A percentile compares a stretch with the other conserved stretches of the same genome.
Conservation (phyloP, 163 green algal species). For the Prototheca stagnorum region DNA sequence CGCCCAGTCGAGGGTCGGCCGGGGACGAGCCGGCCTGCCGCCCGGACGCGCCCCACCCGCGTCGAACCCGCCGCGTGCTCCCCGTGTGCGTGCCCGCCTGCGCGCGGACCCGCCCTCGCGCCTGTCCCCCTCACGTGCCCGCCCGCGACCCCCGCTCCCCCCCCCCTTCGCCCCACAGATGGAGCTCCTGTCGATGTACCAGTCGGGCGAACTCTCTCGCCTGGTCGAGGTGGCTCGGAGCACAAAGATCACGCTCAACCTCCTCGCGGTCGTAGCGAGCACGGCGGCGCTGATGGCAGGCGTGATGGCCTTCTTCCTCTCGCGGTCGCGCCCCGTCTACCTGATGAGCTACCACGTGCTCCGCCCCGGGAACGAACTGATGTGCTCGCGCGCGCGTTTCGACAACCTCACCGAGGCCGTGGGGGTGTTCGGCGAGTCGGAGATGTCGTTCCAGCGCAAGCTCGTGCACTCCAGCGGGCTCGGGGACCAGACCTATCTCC, state of each 20-base stretch:
- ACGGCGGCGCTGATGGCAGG: conserved; percentile 32
- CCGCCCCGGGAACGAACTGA: conserved; percentile 32
- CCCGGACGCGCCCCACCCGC: too few relatives aligned
- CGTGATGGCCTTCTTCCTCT: conserved; percentile 43
- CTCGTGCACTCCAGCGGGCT: conserved; percentile 68
- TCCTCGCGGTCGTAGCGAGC: conserved; percentile 55
- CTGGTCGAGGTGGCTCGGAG: conserved; percentile 38
- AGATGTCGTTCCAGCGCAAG: conserved; percentile 74
- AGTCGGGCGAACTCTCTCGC: conserved; percentile 41
- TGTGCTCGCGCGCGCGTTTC: conserved; percentile 12
- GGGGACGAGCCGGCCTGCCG: too few relatives aligned
- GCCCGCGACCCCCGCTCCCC: too few relatives aligned
- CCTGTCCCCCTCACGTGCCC: too few relatives aligned
- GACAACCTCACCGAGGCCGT: conserved; percentile 14
- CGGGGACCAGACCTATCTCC: conserved; percentile 77
- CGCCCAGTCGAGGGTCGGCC: too few relatives aligned
- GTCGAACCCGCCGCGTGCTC: too few relatives aligned
- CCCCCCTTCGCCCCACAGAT: conserved; percentile 33
- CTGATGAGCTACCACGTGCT: conserved; percentile 67
- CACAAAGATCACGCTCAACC: conserved; percentile 66
- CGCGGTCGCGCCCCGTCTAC: conserved; percentile 61
- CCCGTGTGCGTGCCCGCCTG: too few relatives aligned
- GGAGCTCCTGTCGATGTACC: conserved; percentile 43
- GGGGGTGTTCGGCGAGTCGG: conserved; percentile 29
- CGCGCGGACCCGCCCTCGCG: too few relatives aligned